Conservation (phyloP, 106 monocot species). For the Dioscorea zingiberensis region DNA sequence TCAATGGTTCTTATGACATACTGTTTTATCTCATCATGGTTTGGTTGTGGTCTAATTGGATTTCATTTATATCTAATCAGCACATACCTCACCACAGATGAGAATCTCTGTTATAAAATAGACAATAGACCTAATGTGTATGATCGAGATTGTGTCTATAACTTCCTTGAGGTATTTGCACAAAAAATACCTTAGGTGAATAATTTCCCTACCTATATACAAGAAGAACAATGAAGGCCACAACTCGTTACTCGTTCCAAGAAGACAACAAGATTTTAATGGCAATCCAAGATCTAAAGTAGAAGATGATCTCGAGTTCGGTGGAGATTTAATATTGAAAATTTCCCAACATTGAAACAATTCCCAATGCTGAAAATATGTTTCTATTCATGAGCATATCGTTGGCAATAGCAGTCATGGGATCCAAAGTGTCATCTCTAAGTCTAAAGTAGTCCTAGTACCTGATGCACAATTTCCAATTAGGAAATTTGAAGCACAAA, state of each 20-base stretch:
- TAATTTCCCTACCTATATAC: conserved; percentile 53
- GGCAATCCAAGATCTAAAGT: conserved; percentile 68
- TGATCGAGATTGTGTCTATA: conserved; percentile 57
- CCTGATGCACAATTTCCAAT: conserved; percentile 15
- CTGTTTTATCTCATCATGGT: conserved; percentile 81
- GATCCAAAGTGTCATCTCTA: conserved; percentile 5
- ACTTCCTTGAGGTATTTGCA: conserved; percentile 87
- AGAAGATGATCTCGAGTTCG: conserved; percentile 87
- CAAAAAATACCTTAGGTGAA: conserved; percentile 55
- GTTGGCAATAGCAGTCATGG: conserved; percentile 26
- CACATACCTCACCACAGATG: conserved; percentile 92
- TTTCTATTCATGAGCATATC: conserved; percentile 51
- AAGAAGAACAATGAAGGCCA: conserved; percentile 36
- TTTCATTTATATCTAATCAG: conserved; percentile 95
- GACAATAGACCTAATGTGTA: conserved; percentile 62
- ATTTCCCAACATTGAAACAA: conserved; percentile 69
- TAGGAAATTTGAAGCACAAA: conserved; percentile 14
- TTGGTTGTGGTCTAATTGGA: conserved; percentile 89
- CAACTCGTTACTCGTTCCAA: conserved; percentile 2
- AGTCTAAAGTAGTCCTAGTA: conserved; percentile 10
- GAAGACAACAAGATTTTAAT: conserved; percentile 21
- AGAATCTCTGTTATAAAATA: conserved; percentile 84
- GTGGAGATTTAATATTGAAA: conserved; percentile 73
- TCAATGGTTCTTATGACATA: conserved; percentile 73
- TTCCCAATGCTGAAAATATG: conserved; percentile 47